Evolutionary conservation across 768 basidiomycete species (phyloP).

Genomic region (Tulasnella calospora): DNA sequence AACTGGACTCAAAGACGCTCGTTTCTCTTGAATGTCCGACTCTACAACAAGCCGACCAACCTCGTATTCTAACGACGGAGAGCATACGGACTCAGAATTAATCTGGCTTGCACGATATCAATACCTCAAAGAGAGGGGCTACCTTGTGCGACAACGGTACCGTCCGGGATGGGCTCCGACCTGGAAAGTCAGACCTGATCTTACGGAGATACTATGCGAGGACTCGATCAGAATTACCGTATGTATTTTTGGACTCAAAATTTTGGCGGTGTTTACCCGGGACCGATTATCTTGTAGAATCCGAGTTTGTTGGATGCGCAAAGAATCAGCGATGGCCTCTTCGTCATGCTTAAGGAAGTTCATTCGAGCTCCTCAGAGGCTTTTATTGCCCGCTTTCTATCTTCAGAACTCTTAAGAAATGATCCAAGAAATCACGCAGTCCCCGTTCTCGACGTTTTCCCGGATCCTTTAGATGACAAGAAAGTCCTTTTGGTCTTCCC

Average conservation of each 20-base stretch:
- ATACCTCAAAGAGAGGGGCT: neutral
- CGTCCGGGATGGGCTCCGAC: slow-evolving; percentile 17
- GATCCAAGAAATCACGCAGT: neutral
- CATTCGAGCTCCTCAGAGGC: neutral
- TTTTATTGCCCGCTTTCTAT: neutral
- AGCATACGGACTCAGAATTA: neutral
- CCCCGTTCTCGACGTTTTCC: neutral
- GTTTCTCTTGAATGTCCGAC: too few relatives aligned
- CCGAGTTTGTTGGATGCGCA: neutral
- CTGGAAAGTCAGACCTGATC: neutral
- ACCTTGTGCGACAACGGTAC: slow-evolving; percentile 12
- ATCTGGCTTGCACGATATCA: slow-evolving; percentile 2
- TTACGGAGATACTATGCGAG: neutral
- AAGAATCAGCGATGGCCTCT: neutral
- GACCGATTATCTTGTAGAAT: neutral
- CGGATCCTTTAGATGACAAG: neutral
- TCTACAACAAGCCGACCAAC: too few relatives aligned
- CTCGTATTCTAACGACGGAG: neutral
- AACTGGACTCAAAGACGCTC: too few relatives aligned
- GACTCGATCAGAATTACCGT: neutral
- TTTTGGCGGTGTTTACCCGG: neutral
- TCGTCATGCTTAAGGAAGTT: neutral
- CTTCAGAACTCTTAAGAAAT: neutral
- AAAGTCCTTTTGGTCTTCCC: neutral
- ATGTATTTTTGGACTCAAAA: neutral